Conservation (phyloP, 148 eudicot species). For the Fagopyrum esculentum region DNA sequence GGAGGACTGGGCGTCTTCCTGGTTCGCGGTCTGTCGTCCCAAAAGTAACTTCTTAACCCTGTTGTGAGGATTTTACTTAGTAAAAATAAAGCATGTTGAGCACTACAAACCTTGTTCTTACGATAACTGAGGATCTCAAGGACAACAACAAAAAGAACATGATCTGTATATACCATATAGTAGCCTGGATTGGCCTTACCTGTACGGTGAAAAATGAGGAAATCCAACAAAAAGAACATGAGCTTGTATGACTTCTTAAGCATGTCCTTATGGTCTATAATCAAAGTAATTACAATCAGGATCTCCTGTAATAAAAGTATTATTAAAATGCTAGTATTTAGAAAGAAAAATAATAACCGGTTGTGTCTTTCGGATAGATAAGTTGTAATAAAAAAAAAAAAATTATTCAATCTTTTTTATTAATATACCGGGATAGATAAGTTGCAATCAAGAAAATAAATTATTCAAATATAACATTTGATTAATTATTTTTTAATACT, state of each 20-base stretch:
- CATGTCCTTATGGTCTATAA: not conserved
- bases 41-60: slow-evolving; percentile 21
- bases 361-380: too few species aligned
- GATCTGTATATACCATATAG: slow-evolving; percentile 2
- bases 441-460: too few species aligned
- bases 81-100: not conserved
- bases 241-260: not conserved
- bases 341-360: too few species aligned
- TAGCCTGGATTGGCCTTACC: not conserved
- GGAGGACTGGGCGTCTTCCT: slow-evolving; percentile 58
- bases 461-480: too few species aligned
- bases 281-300: too few species aligned
- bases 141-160: not conserved
- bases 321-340: too few species aligned
- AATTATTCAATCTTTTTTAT: too few species aligned
- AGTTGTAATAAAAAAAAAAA: too few species aligned
- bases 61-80: not conserved
- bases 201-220: not conserved
- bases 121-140: not conserved
- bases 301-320: too few species aligned
- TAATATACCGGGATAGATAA: too few species aligned
- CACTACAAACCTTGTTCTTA: not conserved
- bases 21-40: slow-evolving; percentile 35
- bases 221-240: too few species aligned
- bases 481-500: too few species aligned